Percentiles rank a stretch among this genome's conserved stretches.
Evolutionary conservation across 208 protist genomes (phyloP).

Genomic region (Trypanosomatidae sp.): DNA sequence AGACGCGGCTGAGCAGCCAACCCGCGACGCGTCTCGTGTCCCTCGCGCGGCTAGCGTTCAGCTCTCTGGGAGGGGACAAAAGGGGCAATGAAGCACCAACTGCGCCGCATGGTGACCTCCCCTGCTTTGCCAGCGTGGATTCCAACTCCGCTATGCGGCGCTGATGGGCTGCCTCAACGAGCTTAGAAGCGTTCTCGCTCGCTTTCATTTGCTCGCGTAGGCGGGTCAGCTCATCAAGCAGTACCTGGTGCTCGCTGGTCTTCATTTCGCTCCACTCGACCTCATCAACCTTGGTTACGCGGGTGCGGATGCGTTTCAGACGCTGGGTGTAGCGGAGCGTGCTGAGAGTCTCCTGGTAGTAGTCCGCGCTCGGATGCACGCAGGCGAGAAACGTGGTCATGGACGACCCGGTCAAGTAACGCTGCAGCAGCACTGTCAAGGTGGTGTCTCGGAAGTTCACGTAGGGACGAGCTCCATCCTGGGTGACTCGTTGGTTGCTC

Average conservation of each 20-base stretch:
- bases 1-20: constrained; percentile 80
- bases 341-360: constrained; percentile 79
- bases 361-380: constrained; percentile 64
- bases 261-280: constrained; percentile 44
- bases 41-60: constrained; percentile 18
- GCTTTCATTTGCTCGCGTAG: constrained; percentile 50
- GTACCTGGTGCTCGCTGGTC: constrained; percentile 37
- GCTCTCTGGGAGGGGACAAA: not conserved
- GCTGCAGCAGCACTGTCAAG: constrained; percentile 86
- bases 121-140: constrained; percentile 17
- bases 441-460: constrained; percentile 90
- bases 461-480: constrained; percentile 51
- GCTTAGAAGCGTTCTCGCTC: constrained; percentile 24
- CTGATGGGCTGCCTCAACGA: constrained; percentile 33
- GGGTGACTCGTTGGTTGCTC: constrained; percentile 41
- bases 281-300: constrained; percentile 23
- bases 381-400: constrained; percentile 89
- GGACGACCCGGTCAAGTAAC: constrained; percentile 80
- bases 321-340: constrained; percentile 89
- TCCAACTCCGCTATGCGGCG: constrained; percentile 54
- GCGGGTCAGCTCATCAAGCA: constrained; percentile 59
- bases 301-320: constrained; percentile 72
- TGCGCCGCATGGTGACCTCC: not conserved
- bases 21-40: constrained; percentile 76
- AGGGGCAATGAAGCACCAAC: not conserved